Percentiles rank a stretch among this genome's conserved stretches.
phyloP scores from a whole-genome alignment of 2,329 filamentous ascomycete genomes.

The Ceratocystis smalleyi region DNA sequence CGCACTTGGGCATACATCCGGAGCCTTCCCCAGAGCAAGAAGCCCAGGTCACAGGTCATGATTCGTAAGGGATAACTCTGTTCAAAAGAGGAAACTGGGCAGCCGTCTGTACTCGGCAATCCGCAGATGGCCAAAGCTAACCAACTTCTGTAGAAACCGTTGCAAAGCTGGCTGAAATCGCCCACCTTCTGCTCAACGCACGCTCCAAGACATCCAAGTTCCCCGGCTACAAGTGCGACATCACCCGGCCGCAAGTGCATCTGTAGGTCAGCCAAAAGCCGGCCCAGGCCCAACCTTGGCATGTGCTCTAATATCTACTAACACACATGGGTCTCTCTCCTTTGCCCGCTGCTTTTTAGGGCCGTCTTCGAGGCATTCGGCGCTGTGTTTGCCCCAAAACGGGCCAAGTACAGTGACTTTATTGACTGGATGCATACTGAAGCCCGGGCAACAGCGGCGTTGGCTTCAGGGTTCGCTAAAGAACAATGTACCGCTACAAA shows the following conservation, averaged over 20 bases:
- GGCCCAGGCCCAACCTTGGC: too few species aligned
- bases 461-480: not conserved
- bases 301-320: not conserved
- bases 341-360: constrained; percentile 26
- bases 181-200: constrained; percentile 47
- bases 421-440: constrained; percentile 51
- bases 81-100: not conserved
- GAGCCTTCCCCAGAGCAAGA: constrained; percentile 41
- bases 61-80: constrained; percentile 35
- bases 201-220: constrained; percentile 30
- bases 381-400: constrained; percentile 51
- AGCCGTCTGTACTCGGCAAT: not conserved
- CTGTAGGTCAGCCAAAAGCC: constrained; percentile 10
- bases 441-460: constrained; percentile 22
- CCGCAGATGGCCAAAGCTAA: constrained; percentile 22
- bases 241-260: constrained; percentile 12
- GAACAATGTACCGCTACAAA: not conserved
- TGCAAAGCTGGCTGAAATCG: constrained; percentile 47
- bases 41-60: constrained; percentile 44
- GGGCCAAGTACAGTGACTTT: constrained; percentile 50
- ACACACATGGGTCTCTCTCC: not conserved
- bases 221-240: constrained; percentile 40
- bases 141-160: constrained; percentile 42
- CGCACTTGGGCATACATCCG: constrained; percentile 52
- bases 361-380: constrained; percentile 56